phyloP scores from a whole-genome alignment of 164 flowering plant genomes.

The Litsea cubeba region DNA sequence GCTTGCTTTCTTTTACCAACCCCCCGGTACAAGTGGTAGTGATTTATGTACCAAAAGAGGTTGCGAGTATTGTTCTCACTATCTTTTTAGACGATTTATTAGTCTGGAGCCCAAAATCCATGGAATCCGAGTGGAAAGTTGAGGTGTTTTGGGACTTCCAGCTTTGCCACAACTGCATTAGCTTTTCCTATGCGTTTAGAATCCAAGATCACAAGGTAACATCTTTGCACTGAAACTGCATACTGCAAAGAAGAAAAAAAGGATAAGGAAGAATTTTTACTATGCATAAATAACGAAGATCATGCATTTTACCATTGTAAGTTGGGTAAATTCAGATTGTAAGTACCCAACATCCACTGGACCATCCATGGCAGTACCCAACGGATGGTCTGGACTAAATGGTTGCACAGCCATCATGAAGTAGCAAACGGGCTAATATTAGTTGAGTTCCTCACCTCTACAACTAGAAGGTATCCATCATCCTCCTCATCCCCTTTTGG shows the following conservation, averaged over 20 bases:
- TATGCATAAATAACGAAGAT: background rate
- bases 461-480: constrained; percentile 76
- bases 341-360: too few species aligned
- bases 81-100: background rate
- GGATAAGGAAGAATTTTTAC: too few species aligned
- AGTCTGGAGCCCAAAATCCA: constrained; percentile 71
- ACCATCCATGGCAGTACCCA: too few species aligned
- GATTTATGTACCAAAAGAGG: background rate
- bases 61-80: background rate
- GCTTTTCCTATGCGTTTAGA: constrained; percentile 53
- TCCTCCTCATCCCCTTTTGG: constrained; percentile 59
- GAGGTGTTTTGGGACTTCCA: constrained; percentile 73
- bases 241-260: constrained; percentile 57
- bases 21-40: background rate
- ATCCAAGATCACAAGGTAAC: constrained; percentile 71
- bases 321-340: too few species aligned
- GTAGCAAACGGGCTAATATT: too few species aligned
- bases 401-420: too few species aligned
- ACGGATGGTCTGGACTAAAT: too few species aligned
- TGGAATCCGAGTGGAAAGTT: constrained; percentile 94
- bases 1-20: background rate
- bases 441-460: constrained; percentile 54
- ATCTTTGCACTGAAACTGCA: constrained; percentile 74
- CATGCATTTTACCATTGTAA: background rate
- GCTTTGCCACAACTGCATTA: constrained; percentile 66